Conservation (phyloP, 805 yeast genomes). For the Wickerhamomyces ciferrii region DNA sequence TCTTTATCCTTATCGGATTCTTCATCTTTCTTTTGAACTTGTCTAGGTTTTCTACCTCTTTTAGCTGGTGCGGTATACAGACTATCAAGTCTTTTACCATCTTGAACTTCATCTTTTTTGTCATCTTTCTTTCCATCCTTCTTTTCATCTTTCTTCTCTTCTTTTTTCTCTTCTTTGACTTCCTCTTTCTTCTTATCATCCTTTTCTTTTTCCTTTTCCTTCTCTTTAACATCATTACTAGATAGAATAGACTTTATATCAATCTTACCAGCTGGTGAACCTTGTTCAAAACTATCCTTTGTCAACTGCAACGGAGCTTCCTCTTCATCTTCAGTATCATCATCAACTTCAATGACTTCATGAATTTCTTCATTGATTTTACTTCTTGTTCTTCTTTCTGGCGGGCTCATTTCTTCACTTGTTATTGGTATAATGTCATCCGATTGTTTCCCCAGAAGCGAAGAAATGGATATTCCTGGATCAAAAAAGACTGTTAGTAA, state of each 20-base stretch:
- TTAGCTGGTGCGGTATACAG: no score
- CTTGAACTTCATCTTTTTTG: not conserved
- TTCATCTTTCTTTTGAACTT: not conserved
- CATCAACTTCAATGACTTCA: slow-evolving; percentile 1
- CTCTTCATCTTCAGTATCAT: not conserved
- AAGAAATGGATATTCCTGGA: not conserved
- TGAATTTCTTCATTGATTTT: not conserved
- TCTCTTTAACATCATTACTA: not conserved
- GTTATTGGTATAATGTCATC: not conserved
- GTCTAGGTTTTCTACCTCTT: not conserved
- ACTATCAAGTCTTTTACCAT: no score
- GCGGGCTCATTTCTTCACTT: not conserved
- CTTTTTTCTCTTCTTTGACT: not conserved
- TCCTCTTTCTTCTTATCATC: not conserved
- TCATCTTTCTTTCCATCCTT: slow-evolving; percentile 4
- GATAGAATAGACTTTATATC: not conserved
- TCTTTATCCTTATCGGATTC: slow-evolving; percentile 2
- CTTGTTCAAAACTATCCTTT: not conserved
- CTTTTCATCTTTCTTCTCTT: slow-evolving; percentile 1
- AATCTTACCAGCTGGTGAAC: not conserved
- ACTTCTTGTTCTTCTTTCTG: not conserved
- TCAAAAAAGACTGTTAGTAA: not conserved
- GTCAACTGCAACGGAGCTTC: not conserved
- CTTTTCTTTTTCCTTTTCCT: not conserved
- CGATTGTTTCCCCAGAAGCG: not conserved